Evolutionary conservation across 179 eudicot genomes (phyloP).

Genomic region (Silene coronaria): DNA sequence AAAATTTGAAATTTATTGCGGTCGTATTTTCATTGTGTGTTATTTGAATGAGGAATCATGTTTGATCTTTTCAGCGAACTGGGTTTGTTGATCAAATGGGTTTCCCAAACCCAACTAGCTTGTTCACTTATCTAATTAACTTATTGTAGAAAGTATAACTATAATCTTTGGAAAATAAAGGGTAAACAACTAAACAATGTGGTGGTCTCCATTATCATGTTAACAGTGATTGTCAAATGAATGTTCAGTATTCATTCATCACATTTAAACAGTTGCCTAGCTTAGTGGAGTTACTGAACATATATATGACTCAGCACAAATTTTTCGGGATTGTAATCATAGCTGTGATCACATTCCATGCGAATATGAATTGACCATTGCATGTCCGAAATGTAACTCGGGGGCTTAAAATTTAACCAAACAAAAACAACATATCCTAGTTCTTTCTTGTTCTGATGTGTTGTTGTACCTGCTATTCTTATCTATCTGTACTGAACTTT

Average conservation of each 20-base stretch:
- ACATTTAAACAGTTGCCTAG: not conserved
- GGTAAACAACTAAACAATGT: not conserved
- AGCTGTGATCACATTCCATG: constrained; percentile 3
- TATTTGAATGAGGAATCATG: not conserved
- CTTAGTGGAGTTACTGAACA: not conserved
- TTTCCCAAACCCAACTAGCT: not conserved
- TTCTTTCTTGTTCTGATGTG: not conserved
- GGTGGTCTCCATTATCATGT: not conserved
- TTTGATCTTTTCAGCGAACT: not conserved
- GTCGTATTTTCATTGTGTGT: not conserved
- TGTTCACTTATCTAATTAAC: not conserved
- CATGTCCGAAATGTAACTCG: not conserved
- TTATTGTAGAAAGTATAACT: not conserved
- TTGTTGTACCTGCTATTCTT: not conserved
- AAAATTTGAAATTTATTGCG: not conserved
- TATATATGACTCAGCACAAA: not conserved
- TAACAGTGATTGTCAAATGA: not conserved
- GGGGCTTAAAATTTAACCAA: not conserved
- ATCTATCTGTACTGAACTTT: not conserved
- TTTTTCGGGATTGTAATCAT: not conserved
- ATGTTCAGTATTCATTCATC: not conserved
- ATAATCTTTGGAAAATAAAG: not conserved
- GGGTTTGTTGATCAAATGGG: not conserved
- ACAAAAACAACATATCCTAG: not conserved
- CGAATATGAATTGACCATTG: not conserved